phyloP scores from a whole-genome alignment of 768 basidiomycete species.

The Boletus subparvulus region DNA sequence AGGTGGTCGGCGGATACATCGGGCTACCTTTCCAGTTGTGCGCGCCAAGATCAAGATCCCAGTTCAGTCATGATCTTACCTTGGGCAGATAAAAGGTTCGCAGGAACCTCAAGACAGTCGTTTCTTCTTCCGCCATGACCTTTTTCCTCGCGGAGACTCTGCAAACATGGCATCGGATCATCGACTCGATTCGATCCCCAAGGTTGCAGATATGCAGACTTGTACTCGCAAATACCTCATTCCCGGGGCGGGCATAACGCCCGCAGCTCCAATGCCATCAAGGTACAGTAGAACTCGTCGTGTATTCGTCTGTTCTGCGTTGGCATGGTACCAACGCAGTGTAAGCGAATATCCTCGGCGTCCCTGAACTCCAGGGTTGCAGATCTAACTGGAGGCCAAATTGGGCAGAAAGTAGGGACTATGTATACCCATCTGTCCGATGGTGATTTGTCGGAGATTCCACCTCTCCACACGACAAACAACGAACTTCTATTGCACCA shows the following conservation, averaged over 20 bases:
- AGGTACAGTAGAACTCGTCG: background rate
- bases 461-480: background rate
- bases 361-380: background rate
- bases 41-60: too few species aligned
- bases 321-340: background rate
- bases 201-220: background rate
- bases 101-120: too few species aligned
- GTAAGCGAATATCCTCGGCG: background rate
- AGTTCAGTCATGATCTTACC: too few species aligned
- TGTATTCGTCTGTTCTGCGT: background rate
- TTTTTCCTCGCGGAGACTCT: background rate
- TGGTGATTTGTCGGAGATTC: slow-evolving; percentile 12
- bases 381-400: background rate
- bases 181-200: background rate
- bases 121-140: background rate
- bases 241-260: background rate
- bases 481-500: slow-evolving; percentile 13
- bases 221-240: too few species aligned
- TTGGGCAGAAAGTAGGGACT: background rate
- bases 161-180: background rate
- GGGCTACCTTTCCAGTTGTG: background rate
- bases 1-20: background rate
- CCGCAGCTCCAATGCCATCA: background rate
- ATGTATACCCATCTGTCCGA: background rate
- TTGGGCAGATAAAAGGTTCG: too few species aligned